Base-by-base conservation (phyloP, 1,139 yeast genomes). In the Geotrichum candidum region DNA sequence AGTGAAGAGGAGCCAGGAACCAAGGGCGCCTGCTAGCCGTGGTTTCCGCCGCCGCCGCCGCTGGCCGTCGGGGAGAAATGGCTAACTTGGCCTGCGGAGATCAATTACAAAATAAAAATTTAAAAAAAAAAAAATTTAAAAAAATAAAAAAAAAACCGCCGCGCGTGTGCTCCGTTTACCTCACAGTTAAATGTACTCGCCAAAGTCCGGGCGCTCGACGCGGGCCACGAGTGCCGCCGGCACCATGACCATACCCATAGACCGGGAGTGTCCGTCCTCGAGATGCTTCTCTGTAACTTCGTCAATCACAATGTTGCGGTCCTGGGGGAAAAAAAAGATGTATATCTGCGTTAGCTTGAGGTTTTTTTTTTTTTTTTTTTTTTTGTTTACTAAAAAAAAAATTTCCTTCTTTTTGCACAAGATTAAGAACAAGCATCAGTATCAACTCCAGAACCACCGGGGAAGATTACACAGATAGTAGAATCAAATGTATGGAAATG, bases 211-310 rank as follows among this genome's bases (percentile, higher is more conserved):
- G 6, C 33, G 25, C 51, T 59, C 58, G 3, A 59, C 27, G 35
- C 51, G 50, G 22, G 7, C 31, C 11, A 59, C 58, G 31, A 59
- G 22, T n/a, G 31, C 45, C 10, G 58, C 58, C 4, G 61, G 61
- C 25, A 59, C 58, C 29, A 59, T 59, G 46, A 59, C 53, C 61
- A 59, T 59, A 5, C 61, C 61, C 35, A 56, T 35, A 6, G 56
- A 15, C 15, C 61, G 53, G 29, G 51, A 23, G 18, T 54, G 57
- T 18, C 50, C 58, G 15, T 59, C 52, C 23, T 25, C 50, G 5
- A 15, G 48, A 18, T 56, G 57, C 15, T 9, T 9, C 38, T 59
- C 61, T 13, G 48, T 41, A 29, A 59, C 61, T n/a, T 59, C 53
- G 13, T 55, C 53, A 4, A 59, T 55, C 25, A 59, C 48, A 13